Base-by-base conservation (phyloP, 371 early-diverging fungal species). In the Apophysomyces elegans region DNA sequence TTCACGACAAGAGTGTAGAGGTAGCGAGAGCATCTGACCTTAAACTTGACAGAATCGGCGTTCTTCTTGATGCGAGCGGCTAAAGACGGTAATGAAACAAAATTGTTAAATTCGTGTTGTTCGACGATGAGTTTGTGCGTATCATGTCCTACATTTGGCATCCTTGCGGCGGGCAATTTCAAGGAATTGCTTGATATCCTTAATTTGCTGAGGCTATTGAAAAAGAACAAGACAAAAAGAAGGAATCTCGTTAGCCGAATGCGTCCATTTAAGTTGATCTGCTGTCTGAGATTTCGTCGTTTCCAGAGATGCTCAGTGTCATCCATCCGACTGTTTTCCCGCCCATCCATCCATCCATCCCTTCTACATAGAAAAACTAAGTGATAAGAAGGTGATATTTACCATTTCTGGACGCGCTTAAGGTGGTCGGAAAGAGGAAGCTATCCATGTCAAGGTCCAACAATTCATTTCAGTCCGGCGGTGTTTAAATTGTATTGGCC, bases 121-220 rank as follows among this genome's bases (percentile, higher is more conserved):
- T 26, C 32, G 32, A 3, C 32, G 32, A 26, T 26, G 32, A 26
- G 32, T 26, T 1, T 26, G 32, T 26, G 1, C 32, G 32, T 3
- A 26, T 26, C 32, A 26, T 26, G 26, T 1, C 85, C 71, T 86
- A 91, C 92, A 90, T 80, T 89, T 85, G 85, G 97, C 97, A 84
- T 96, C 98, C 91, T 95, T 96, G 84, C 98, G 90, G 80, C 94
- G 89, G 77, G 96, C 93, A 74, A 95, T 93, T 78, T 93, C 90
- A 76, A 99, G 92, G 92, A 99, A 99, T 79, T 96, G 88, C 91
- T 98, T 99, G 85, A 99, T 97, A 84, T 98, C 98, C 79, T 86
- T 87, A 76, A 99, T 88, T 86, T 97, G 95, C 90, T 96, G 95
- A 82, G 99, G 95, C 99, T 97, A 64, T 54, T 18, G 12, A 21